Conservation (phyloP, 2,329 filamentous ascomycete genomes). For the Dactylellina leptospora region DNA sequence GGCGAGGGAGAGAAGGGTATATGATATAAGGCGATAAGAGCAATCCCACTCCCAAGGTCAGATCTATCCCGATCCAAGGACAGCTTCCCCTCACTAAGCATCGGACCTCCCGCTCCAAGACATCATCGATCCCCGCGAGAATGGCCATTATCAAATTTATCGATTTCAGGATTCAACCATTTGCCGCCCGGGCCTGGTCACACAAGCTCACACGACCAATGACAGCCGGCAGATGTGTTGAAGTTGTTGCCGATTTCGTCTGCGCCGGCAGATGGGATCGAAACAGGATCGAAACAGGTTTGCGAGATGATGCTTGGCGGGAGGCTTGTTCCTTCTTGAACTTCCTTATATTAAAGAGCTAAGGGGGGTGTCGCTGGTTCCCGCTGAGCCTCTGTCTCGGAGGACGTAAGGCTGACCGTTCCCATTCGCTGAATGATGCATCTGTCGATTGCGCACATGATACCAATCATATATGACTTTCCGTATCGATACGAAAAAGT, state of each 20-base stretch:
- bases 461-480: too few species aligned
- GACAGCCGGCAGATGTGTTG: constrained; percentile 18
- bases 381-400: constrained; percentile 11
- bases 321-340: constrained; percentile 8
- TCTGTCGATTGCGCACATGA: too few species aligned
- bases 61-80: too few species aligned
- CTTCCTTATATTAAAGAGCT: too few species aligned
- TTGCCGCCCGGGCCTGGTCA: neutral
- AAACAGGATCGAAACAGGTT: constrained; percentile 10
- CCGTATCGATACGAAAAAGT: too few species aligned
- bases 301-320: constrained; percentile 2
- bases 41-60: too few species aligned
- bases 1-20: neutral
- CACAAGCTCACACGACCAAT: neutral
- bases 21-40: neutral
- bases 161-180: neutral
- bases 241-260: constrained; percentile 27
- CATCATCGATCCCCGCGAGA: neutral
- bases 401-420: constrained; percentile 20
- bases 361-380: too few species aligned
- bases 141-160: too few species aligned
- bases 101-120: neutral
- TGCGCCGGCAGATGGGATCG: constrained; percentile 23
- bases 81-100: neutral
- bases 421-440: too few species aligned